These are phyloP conservation scores for Xylaria multiplex DNA, from an alignment of 2,329 filamentous ascomycete species.

Conservation along the genomic window DNA sequence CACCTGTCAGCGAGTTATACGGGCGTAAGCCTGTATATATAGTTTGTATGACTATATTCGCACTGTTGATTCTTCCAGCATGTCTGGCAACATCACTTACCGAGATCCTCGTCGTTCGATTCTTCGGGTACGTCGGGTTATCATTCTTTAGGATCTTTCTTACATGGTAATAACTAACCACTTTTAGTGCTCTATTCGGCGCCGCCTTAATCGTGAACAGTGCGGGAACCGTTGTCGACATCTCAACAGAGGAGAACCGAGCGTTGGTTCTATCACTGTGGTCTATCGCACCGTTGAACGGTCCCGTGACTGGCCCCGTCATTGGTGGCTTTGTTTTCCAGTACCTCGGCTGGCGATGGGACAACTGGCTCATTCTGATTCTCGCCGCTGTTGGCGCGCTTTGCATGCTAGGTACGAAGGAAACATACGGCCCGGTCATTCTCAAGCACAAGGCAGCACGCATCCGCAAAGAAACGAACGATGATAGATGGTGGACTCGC, in stretches of 20 bases:
- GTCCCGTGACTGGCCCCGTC: constrained; percentile 66
- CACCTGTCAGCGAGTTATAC: constrained; percentile 77
- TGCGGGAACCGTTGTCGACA: constrained; percentile 84
- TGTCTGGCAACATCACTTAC: constrained; percentile 74
- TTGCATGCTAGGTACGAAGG: constrained; percentile 69
- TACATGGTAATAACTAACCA: constrained; percentile 40
- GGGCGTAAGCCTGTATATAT: constrained; percentile 76
- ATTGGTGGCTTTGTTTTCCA: constrained; percentile 84
- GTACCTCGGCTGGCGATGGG: constrained; percentile 88
- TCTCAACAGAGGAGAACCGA: constrained; percentile 81
- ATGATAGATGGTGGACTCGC: constrained; percentile 79
- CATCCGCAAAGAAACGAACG: constrained; percentile 73
- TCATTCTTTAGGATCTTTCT: background rate
- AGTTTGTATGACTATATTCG: constrained; percentile 70
- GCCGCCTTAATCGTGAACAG: constrained; percentile 85
- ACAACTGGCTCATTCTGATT: constrained; percentile 83
- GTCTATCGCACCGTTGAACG: constrained; percentile 86
- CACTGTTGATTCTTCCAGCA: constrained; percentile 76
- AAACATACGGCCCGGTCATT: constrained; percentile 80
- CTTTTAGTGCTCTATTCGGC: constrained; percentile 69
- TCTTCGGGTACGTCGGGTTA: constrained; percentile 67
- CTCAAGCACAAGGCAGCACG: constrained; percentile 72
- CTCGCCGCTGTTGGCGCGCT: constrained; percentile 70
- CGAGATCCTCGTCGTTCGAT: constrained; percentile 76
- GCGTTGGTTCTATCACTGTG: constrained; percentile 86